These are phyloP conservation scores for Aquilaria sinensis DNA, from an alignment of 345 rosid genomes.

Conservation along the genomic window DNA sequence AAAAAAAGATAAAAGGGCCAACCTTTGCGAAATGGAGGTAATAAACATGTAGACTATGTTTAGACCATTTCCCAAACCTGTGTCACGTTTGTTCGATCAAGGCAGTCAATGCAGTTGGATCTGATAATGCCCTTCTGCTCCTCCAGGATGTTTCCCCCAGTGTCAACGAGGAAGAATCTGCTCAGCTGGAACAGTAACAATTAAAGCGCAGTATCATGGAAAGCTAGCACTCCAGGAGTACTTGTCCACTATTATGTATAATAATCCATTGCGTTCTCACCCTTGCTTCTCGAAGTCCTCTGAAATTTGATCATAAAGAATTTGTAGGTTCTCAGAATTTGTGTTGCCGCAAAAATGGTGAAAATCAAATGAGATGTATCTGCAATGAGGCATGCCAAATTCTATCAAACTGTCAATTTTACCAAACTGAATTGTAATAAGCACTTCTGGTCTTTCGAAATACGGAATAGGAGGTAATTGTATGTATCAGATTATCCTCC, in stretches of 20 bases:
- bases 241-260: conserved; percentile 8
- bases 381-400: conserved; percentile 24
- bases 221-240: conserved; percentile 26
- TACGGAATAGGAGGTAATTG: no score
- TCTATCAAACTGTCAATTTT: no score
- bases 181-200: conserved; percentile 57
- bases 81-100: conserved; percentile 95
- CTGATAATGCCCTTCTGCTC: conserved; percentile 91
- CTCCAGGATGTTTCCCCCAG: conserved; percentile 55
- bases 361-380: conserved; percentile 82
- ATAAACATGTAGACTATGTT: no score
- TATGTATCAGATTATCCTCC: no score
- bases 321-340: conserved; percentile 63
- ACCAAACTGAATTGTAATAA: conserved; percentile 4
- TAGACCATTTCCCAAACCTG: no score
- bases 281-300: conserved; percentile 80
- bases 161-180: conserved; percentile 81
- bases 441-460: no score
- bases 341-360: conserved; percentile 81
- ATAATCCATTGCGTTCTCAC: conserved; percentile 34
- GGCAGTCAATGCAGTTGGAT: conserved; percentile 95
- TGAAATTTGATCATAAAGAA: conserved; percentile 69
- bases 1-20: no score
- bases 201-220: conserved; percentile 36
- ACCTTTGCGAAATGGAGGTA: no score